These are phyloP conservation scores for Crithidia mellificae DNA, from an alignment of 208 protist genomes.

Conservation along the genomic window DNA sequence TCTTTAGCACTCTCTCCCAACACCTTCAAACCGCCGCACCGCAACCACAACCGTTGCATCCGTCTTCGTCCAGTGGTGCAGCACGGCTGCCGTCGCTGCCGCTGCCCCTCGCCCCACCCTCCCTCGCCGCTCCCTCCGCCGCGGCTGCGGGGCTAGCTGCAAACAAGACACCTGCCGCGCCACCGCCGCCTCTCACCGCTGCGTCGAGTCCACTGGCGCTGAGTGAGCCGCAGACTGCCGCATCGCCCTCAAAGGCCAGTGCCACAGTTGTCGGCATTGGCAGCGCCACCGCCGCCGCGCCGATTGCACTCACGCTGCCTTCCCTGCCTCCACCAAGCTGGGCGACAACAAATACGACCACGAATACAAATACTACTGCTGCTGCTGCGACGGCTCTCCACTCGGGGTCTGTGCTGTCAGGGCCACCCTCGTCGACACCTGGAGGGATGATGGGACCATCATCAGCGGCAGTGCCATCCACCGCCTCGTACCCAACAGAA, in stretches of 20 bases:
- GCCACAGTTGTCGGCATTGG: neutral
- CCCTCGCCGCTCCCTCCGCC: neutral
- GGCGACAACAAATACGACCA: neutral
- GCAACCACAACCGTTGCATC: neutral
- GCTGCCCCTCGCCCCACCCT: slow-evolving; percentile 4
- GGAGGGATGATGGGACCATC: no score
- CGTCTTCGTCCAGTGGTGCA: neutral
- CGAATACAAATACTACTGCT: neutral
- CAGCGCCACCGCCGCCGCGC: neutral
- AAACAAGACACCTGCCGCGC: no score
- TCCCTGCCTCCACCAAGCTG: slow-evolving; percentile 27
- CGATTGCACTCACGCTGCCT: slow-evolving; percentile 9
- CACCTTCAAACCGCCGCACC: slow-evolving; percentile 39
- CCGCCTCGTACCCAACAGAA: neutral
- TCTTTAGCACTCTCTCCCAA: slow-evolving; percentile 86
- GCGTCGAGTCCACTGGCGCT: neutral
- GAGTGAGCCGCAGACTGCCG: neutral
- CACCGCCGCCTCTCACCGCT: no score
- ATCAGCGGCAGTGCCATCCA: no score
- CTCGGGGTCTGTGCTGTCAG: no score
- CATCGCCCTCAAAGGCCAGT: neutral
- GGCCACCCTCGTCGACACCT: no score
- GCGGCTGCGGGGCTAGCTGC: no score
- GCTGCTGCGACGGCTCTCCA: neutral
- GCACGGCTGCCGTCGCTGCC: neutral